Evolutionary conservation across 1,284 basidiomycete species (phyloP), one percentile per base, ranked within the genome.

Genomic region (Caloboletus firmus): DNA sequence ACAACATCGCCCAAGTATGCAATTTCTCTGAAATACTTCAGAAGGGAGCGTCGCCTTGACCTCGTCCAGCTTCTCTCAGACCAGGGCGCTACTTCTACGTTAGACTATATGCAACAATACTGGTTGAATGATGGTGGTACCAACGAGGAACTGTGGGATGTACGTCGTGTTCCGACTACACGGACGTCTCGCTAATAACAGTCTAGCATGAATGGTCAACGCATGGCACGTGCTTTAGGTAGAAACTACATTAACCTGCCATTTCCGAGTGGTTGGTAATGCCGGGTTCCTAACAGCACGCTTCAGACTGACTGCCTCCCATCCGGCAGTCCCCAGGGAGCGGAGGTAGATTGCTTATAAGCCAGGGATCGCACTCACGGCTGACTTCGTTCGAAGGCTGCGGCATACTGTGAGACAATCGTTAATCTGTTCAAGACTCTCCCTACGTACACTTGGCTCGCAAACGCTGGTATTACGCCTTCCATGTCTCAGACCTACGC

Each of bases 221-320:
- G 22, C 89, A 91, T 62, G 89, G 89, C n/a, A 91, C 89, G 2
- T 91, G 89, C 69, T 81, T 80, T 69, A 84, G 82, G 82, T 82
- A 59, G 18, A 22, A 45, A 12, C 54, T 15, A 28, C 24, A 17
- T 26, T 4, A n/a, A 20, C 10, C 39, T 37, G 31, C 30, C 22
- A 35, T 41, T 24, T 28, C 3, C 24, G 22, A 54, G 15, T 26
- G 13, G 12, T 45, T 26, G 34, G 41, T 59, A 31, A 64, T 52
- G n/a, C 26, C 52, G 32, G 49, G 28, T 40, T 31, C 22, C 24
- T 40, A 11, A 48, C 34, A 88, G 85, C 63, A 90, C 87, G 2
- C 77, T 91, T 36, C 60, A 79, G 55, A 67, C 80, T 2, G 70
- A 71, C 31, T 91, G 89, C 65, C 73, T 90, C 51, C 82, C 83